These are phyloP conservation scores for Melaleuca alternifolia DNA, from an alignment of 345 rosid genomes.

Conservation along the genomic window DNA sequence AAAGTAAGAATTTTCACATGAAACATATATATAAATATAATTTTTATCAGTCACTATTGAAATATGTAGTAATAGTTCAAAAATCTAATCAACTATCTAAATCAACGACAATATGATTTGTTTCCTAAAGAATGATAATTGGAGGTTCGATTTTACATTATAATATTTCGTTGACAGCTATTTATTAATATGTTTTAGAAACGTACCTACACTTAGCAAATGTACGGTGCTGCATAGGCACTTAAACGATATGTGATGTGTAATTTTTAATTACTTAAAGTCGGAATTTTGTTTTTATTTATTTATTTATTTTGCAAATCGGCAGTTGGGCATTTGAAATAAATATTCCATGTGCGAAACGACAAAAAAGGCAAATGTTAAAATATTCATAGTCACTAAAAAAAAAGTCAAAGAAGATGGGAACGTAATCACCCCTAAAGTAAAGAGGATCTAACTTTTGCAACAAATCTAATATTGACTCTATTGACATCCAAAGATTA, in stretches of 20 bases:
- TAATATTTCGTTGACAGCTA: not conserved
- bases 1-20: not conserved
- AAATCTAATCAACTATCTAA: not conserved
- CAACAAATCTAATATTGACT: slow-evolving; percentile 14
- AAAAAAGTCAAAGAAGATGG: slow-evolving; percentile 63
- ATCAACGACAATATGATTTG: not conserved
- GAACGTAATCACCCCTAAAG: slow-evolving; percentile 28
- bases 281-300: not conserved
- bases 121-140: not conserved
- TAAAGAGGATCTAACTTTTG: slow-evolving; percentile 13
- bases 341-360: not conserved
- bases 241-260: not conserved
- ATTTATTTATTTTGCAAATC: not conserved
- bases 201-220: not conserved
- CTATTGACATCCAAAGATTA: not conserved
- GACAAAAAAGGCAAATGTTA: slow-evolving; percentile 14
- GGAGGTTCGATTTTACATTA: not conserved
- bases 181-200: not conserved
- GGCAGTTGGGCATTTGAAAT: not conserved
- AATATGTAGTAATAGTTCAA: not conserved
- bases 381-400: slow-evolving; percentile 11
- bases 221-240: not conserved
- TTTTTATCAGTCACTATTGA: not conserved
- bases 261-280: not conserved
- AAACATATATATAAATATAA: too few species aligned